These are phyloP conservation scores for Cyberlindnera americana DNA, from an alignment of 805 yeast genomes.

Conservation along the genomic window DNA sequence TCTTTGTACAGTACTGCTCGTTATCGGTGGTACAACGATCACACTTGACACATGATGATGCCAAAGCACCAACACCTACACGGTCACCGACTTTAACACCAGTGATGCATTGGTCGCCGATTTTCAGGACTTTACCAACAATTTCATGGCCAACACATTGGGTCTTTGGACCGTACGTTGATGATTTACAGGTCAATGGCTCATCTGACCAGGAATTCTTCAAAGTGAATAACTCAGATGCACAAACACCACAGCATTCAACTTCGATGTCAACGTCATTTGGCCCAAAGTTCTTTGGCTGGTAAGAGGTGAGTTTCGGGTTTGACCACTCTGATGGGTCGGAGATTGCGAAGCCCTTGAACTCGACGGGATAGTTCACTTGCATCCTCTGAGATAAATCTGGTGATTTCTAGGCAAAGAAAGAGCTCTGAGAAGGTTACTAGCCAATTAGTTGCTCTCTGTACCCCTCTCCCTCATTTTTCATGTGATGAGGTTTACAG, in stretches of 20 bases:
- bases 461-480: too few species aligned
- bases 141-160: conserved; percentile 68
- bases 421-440: too few species aligned
- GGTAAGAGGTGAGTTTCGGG: conserved; percentile 47
- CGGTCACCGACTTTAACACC: conserved; percentile 62
- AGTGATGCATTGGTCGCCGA: conserved; percentile 53
- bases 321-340: conserved; percentile 50
- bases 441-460: too few species aligned
- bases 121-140: conserved; percentile 53
- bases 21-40: conserved; percentile 50
- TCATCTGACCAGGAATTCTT: conserved; percentile 46
- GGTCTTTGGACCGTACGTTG: conserved; percentile 32
- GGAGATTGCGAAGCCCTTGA: conserved; percentile 56
- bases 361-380: conserved; percentile 47
- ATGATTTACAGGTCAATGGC: conserved; percentile 18
- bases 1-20: conserved; percentile 52
- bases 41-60: conserved; percentile 58
- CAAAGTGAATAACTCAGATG: conserved; percentile 54
- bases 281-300: conserved; percentile 43
- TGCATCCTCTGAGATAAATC: too few species aligned
- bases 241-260: conserved; percentile 65
- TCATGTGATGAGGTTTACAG: too few species aligned
- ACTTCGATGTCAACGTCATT: conserved; percentile 53
- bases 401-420: too few species aligned
- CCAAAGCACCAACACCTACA: conserved; percentile 78